Conservation (phyloP, 2,329 filamentous ascomycete genomes). For the Falciphora oryzae region DNA sequence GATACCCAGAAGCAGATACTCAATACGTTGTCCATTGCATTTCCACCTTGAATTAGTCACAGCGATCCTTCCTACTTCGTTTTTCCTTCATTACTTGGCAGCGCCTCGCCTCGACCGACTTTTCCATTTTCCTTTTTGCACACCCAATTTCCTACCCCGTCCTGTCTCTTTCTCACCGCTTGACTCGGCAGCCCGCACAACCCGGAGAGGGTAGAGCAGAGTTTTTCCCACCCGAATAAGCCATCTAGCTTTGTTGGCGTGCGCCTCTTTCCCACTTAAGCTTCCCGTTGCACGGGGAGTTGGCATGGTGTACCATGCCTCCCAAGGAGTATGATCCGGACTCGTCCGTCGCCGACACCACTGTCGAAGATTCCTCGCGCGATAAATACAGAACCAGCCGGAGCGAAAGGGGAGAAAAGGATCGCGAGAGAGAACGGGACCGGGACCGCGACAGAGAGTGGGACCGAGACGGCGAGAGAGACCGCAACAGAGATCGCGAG, state of each 20-base stretch:
- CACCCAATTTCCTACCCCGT: neutral
- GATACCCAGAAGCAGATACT: neutral
- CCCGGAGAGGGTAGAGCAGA: neutral
- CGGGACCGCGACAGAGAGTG: slow-evolving; percentile 26
- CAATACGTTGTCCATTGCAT: neutral
- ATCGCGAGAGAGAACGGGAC: slow-evolving; percentile 22
- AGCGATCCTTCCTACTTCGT: neutral
- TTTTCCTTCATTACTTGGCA: neutral
- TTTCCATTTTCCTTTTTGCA: neutral
- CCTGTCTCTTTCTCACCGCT: neutral
- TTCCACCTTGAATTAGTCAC: neutral
- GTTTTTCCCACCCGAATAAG: neutral
- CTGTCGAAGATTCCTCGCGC: slow-evolving; percentile 28
- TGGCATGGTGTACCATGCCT: slow-evolving; percentile 23
- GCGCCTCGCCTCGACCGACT: neutral
- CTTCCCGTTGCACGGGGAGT: slow-evolving; percentile 3
- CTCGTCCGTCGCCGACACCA: slow-evolving; percentile 28
- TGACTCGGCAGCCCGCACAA: neutral
- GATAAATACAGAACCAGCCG: slow-evolving; percentile 27
- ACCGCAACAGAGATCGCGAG: slow-evolving; percentile 9
- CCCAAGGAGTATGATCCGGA: slow-evolving; percentile 18
- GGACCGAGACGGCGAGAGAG: slow-evolving; percentile 15
- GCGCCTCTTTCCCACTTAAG: neutral
- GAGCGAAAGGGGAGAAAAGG: slow-evolving; percentile 19
- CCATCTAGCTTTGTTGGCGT: neutral